Percentiles rank a stretch among this genome's conserved stretches.
These are phyloP conservation scores for Rhizophora mangle DNA, from an alignment of 345 rosid species.

Conservation along the genomic window DNA sequence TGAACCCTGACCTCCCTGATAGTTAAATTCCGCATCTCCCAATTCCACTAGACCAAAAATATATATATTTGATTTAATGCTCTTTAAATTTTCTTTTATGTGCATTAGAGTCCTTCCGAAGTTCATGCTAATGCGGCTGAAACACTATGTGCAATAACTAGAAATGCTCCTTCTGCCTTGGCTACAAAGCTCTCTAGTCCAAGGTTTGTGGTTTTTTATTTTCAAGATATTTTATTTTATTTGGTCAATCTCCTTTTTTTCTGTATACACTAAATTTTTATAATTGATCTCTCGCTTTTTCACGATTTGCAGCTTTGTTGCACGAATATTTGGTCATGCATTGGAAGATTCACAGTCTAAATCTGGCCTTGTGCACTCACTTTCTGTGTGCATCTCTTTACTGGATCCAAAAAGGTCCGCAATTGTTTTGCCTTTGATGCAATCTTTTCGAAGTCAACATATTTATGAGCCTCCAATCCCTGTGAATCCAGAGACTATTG, in stretches of 20 bases:
- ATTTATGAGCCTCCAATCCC: conserved; percentile 72
- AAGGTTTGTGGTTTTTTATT: conserved; percentile 45
- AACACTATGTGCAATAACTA: conserved; percentile 85
- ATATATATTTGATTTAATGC: conserved; percentile 7
- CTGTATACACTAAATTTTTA: neutral
- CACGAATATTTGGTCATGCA: conserved; percentile 89
- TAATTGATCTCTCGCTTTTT: neutral
- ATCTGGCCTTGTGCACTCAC: conserved; percentile 87
- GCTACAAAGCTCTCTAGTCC: conserved; percentile 87
- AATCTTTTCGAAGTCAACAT: conserved; percentile 74
- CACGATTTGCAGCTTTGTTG: conserved; percentile 62
- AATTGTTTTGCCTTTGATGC: conserved; percentile 61
- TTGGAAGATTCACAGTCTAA: conserved; percentile 86
- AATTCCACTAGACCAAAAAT: no score
- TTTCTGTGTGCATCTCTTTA: conserved; percentile 93
- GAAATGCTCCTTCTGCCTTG: conserved; percentile 85
- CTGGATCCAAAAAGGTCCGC: conserved; percentile 90
- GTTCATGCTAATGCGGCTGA: conserved; percentile 97
- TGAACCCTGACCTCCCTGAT: no score
- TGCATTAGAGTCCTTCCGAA: conserved; percentile 69
- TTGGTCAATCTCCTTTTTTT: neutral
- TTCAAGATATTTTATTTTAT: neutral
- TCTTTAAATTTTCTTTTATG: conserved; percentile 26
- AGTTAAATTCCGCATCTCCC: no score
- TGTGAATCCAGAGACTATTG: conserved; percentile 74